Conservation (phyloP, 352 stramenopile species). For the Globisporangium middletonii region DNA sequence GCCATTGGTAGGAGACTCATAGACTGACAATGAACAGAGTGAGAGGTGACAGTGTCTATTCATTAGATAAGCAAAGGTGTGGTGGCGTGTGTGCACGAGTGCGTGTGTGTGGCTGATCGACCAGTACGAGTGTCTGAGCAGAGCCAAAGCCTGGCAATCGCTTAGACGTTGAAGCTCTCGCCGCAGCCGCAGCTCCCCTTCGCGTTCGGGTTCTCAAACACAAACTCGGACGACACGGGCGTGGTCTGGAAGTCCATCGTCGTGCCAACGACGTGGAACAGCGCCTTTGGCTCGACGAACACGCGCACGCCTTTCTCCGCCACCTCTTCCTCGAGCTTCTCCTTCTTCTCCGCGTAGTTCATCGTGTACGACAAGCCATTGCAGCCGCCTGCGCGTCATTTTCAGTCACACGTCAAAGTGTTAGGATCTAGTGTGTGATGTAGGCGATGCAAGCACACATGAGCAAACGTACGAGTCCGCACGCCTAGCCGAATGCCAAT, state of each 20-base stretch:
- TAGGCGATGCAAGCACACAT: too few relatives aligned
- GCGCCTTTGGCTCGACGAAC: constrained; percentile 98
- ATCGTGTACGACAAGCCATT: constrained; percentile 99
- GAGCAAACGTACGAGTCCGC: constrained; percentile 74
- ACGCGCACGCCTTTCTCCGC: constrained; percentile 91
- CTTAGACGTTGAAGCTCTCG: constrained; percentile 98
- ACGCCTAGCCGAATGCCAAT: constrained; percentile 96
- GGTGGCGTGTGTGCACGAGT: constrained; percentile 3
- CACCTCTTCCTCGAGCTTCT: constrained; percentile 93
- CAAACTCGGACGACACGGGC: constrained; percentile 97
- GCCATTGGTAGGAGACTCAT: too few relatives aligned
- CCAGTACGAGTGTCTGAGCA: neutral
- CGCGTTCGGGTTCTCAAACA: constrained; percentile 99
- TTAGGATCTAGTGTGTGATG: neutral
- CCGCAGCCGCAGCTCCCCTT: constrained; percentile 99
- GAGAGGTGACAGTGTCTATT: neutral
- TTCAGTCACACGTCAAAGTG: neutral
- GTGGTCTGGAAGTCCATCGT: constrained; percentile 98
- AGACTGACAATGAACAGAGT: too few relatives aligned
- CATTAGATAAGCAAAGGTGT: constrained; percentile 1
- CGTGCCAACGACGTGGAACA: constrained; percentile 98
- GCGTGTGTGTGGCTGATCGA: constrained; percentile 2
- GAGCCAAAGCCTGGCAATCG: too few relatives aligned
- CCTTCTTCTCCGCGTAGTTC: constrained; percentile 97
- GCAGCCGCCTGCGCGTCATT: constrained; percentile 82